Percentiles rank a stretch among this genome's conserved stretches.
Evolutionary conservation across 805 yeast genomes (phyloP).

Genomic region (Pichia exigua): DNA sequence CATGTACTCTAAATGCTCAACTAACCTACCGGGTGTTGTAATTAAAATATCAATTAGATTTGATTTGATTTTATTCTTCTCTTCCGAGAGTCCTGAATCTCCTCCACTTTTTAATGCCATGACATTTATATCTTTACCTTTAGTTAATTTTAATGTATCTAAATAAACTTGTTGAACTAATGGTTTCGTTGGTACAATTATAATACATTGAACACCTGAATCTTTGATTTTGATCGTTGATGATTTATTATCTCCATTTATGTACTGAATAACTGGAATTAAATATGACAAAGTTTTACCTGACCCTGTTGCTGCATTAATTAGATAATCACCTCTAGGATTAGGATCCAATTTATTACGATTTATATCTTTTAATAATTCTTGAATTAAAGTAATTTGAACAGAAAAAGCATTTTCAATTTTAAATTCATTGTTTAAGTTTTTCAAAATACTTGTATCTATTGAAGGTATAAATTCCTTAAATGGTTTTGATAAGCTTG

Average conservation of each 20-base stretch:
- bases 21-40: constrained; percentile 73
- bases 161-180: constrained; percentile 72
- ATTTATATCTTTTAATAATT: constrained; percentile 36
- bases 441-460: constrained; percentile 35
- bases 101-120: constrained; percentile 47
- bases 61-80: constrained; percentile 41
- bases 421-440: constrained; percentile 37
- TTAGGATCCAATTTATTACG: constrained; percentile 38
- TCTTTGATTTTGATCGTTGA: constrained; percentile 4
- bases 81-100: constrained; percentile 48
- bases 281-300: constrained; percentile 91
- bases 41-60: constrained; percentile 56
- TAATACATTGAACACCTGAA: constrained; percentile 65
- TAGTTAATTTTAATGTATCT: constrained; percentile 50
- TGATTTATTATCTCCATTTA: constrained; percentile 29
- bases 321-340: constrained; percentile 67
- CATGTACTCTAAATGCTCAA: constrained; percentile 53
- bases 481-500: constrained; percentile 41
- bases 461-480: constrained; percentile 36
- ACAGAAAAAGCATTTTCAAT: constrained; percentile 65
- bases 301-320: constrained; percentile 92
- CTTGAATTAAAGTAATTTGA: constrained; percentile 60
- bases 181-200: constrained; percentile 87
- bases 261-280: constrained; percentile 70
- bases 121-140: constrained; percentile 60